phyloP scores from a whole-genome alignment of 495 filamentous ascomycete species.

The Thermochaetoides thermophila region DNA sequence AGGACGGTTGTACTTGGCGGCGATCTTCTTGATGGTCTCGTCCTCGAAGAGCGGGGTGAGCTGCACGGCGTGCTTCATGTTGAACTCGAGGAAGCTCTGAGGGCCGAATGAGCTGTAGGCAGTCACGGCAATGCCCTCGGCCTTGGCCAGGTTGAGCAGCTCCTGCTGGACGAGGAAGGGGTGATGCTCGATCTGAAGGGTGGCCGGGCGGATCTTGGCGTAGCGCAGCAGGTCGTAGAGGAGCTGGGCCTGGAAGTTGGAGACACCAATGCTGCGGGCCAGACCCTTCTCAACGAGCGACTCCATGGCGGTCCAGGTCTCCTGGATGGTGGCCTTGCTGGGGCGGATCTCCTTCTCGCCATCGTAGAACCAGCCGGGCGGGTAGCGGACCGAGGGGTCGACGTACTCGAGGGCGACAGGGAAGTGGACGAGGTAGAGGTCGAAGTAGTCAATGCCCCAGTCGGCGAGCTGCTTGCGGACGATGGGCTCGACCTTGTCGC shows the following conservation, averaged over 20 bases:
- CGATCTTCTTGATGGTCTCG: conserved; percentile 44
- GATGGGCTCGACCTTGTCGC: conserved; percentile 57
- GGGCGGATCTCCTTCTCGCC: conserved; percentile 38
- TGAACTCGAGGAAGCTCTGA: conserved; percentile 65
- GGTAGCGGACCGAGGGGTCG: conserved; percentile 62
- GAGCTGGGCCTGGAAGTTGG: conserved; percentile 75
- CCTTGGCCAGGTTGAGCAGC: conserved; percentile 56
- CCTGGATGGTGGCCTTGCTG: conserved; percentile 59
- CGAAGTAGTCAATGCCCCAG: conserved; percentile 78
- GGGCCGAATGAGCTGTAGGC: conserved; percentile 90
- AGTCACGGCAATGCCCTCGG: conserved; percentile 63
- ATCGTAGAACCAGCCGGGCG: conserved; percentile 60
- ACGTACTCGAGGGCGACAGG: conserved; percentile 69
- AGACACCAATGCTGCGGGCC: conserved; percentile 65
- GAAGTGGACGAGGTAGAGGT: conserved; percentile 74
- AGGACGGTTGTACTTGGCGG: conserved; percentile 56
- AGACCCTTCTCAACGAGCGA: conserved; percentile 52
- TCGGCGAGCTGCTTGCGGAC: conserved; percentile 57
- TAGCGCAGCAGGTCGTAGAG: conserved; percentile 79
- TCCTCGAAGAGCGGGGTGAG: conserved; percentile 58
- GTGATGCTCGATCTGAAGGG: conserved; percentile 94
- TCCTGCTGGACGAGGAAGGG: conserved; percentile 80
- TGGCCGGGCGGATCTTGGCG: conserved; percentile 60
- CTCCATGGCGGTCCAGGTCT: conserved; percentile 89
- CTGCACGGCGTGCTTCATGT: conserved; percentile 55